phyloP scores from a whole-genome alignment of 306 rosid species.

The Vachellia collinsii region DNA sequence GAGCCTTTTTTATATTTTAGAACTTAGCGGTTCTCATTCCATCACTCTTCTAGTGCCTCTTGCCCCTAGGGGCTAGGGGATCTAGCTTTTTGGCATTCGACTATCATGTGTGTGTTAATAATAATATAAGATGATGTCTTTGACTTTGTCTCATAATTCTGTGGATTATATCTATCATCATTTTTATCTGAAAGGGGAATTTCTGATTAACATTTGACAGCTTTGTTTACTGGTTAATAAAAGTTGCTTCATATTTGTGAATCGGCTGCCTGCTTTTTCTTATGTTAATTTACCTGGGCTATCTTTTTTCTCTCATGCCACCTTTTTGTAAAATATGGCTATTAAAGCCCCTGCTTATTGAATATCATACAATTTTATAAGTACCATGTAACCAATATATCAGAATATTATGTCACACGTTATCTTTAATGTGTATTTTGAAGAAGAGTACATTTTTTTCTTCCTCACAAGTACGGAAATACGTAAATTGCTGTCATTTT shows the following conservation, averaged over 20 bases:
- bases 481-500: neutral
- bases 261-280: slow-evolving; percentile 22
- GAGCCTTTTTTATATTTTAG: neutral
- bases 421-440: neutral
- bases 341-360: neutral
- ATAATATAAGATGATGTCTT: slow-evolving; percentile 2
- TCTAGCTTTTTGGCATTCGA: neutral
- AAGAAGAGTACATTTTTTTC: neutral
- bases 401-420: neutral
- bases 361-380: neutral
- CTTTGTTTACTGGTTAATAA: neutral
- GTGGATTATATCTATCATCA: slow-evolving; percentile 24
- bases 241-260: slow-evolving; percentile 16
- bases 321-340: neutral
- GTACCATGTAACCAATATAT: neutral
- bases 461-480: neutral
- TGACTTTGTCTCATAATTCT: neutral
- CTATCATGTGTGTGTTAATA: neutral
- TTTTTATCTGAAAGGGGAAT: slow-evolving; percentile 18
- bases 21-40: neutral
- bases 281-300: neutral
- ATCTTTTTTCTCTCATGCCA: slow-evolving; percentile 6
- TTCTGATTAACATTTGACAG: slow-evolving; percentile 20
- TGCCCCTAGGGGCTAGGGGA: neutral
- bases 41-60: neutral